phyloP scores from a whole-genome alignment of 169 alveolate species.

The Pseudocohnilembus persalinus region DNA sequence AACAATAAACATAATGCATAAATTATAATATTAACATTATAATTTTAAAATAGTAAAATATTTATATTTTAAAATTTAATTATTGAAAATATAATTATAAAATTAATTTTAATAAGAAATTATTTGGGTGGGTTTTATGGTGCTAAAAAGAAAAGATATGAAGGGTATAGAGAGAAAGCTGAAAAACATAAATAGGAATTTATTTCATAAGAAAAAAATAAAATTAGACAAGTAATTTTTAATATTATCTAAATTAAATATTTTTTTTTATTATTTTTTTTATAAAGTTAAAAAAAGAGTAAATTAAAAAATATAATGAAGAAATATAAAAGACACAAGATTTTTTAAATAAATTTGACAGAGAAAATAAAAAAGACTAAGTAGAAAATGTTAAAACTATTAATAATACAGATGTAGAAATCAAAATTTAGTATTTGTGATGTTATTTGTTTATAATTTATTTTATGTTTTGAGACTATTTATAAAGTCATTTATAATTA shows the following conservation, averaged over 20 bases:
- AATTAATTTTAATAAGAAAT: not conserved
- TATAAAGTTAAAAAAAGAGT: slow-evolving; percentile 3
- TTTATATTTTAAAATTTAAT: too few species aligned
- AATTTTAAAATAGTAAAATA: too few species aligned
- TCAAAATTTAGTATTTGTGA: not conserved
- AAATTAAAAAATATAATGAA: slow-evolving; percentile 1
- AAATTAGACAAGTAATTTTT: slow-evolving; percentile 23
- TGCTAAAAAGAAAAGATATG: slow-evolving; percentile 33
- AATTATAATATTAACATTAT: too few species aligned
- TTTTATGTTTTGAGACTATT: too few species aligned
- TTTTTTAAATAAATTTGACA: not conserved
- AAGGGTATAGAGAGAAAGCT: slow-evolving; percentile 25
- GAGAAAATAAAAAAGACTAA: too few species aligned
- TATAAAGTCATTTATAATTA: too few species aligned
- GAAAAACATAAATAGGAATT: slow-evolving; percentile 25
- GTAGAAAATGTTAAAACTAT: not conserved
- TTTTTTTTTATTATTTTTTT: not conserved
- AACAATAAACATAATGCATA: too few species aligned
- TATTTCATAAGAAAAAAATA: slow-evolving; percentile 17
- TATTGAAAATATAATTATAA: not conserved
- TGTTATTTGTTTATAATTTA: not conserved
- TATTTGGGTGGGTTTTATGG: slow-evolving; percentile 35
- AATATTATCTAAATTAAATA: not conserved
- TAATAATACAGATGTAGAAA: not conserved
- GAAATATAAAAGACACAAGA: slow-evolving; percentile 2